Conservation (phyloP, 805 yeast genomes). For the Lipomyces yamanashiensis region DNA sequence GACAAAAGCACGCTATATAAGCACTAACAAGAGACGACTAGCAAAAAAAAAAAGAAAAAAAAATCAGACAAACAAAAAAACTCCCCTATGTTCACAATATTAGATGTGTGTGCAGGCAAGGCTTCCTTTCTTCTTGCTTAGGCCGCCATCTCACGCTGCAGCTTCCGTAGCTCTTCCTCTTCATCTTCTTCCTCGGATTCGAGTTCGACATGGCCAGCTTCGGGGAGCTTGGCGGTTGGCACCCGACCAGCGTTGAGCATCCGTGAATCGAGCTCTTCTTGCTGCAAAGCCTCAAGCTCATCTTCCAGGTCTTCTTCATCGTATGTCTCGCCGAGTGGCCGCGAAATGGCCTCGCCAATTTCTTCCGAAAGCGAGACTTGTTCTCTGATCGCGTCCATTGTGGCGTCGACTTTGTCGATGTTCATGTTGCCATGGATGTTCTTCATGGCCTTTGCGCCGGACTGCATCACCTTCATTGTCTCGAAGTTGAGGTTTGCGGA, state of each 20-base stretch:
- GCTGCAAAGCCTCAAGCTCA: constrained; percentile 85
- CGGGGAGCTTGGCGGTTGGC: constrained; percentile 43
- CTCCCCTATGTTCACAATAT: constrained; percentile 18
- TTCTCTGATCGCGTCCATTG: constrained; percentile 97
- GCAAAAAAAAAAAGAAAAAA: background rate
- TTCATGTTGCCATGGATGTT: constrained; percentile 93
- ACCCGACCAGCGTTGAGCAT: constrained; percentile 47
- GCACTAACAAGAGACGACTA: background rate
- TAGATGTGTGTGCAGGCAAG: background rate
- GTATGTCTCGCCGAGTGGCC: constrained; percentile 72
- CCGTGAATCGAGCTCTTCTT: constrained; percentile 71
- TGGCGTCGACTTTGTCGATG: constrained; percentile 94
- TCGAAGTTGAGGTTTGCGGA: constrained; percentile 94
- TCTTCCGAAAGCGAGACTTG: constrained; percentile 95
- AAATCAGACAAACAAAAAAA: background rate
- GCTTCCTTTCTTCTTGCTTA: constrained; percentile 20
- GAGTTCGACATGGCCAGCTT: constrained; percentile 37
- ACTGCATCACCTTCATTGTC: constrained; percentile 98
- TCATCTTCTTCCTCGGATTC: constrained; percentile 47
- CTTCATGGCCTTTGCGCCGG: constrained; percentile 96
- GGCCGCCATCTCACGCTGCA: constrained; percentile 53
- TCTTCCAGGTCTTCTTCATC: constrained; percentile 90
- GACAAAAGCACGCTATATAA: constrained; percentile 4
- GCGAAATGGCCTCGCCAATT: constrained; percentile 91
- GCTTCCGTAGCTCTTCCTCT: constrained; percentile 51